Base-by-base conservation (phyloP, 768 basidiomycete genomes). In the Suillus sp. region DNA sequence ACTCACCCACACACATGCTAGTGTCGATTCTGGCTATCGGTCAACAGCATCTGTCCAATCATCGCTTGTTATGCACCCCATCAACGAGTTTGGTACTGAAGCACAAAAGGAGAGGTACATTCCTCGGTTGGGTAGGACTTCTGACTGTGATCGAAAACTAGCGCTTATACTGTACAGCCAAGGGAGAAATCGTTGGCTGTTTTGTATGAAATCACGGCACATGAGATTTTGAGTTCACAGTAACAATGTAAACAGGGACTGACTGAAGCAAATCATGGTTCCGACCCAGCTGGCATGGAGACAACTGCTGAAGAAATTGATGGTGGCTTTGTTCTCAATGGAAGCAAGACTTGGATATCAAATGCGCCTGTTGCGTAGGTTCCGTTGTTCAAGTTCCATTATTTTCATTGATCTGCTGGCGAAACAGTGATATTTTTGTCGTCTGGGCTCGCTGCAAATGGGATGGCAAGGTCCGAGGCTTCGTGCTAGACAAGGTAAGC, bases 201-300 rank as follows among this genome's bases (percentile, higher is more conserved):
- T 99, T 99, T 72, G 96, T 96, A 71, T 64, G 91, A 82, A 64
- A 66, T 62, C 59, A 25, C 30, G 5, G 35, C 51, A 48, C 13
- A 55, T 45, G 9, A 54, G 22, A 18, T n/a, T 38, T 18, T 20
- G 59, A 30, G 63, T 45, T 43, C 30, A 37, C 30, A 58, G 47
- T 65, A 40, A 50, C 64, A 48, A 14, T 4, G 22, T 60, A 59
- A 62, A 48, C 63, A 96, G 95, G 95, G 96, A 34, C 79, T 98
- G 48, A 98, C 96, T 0, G 96, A 99, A 77, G 93, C 96, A 0
- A 95, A 98, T 68, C 95, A 97, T 71, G 96, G 96, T 27, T 98
- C 96, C 2, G 96, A 99, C 70, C 96, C 96, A 18, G 90, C 89
- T n/a, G 88, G 90, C n/a, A 98, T 99, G 96, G 93, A 96, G 71